Evolutionary conservation across 176 grass and related monocot genomes (phyloP).

Genomic region (Panicum miliaceum): DNA sequence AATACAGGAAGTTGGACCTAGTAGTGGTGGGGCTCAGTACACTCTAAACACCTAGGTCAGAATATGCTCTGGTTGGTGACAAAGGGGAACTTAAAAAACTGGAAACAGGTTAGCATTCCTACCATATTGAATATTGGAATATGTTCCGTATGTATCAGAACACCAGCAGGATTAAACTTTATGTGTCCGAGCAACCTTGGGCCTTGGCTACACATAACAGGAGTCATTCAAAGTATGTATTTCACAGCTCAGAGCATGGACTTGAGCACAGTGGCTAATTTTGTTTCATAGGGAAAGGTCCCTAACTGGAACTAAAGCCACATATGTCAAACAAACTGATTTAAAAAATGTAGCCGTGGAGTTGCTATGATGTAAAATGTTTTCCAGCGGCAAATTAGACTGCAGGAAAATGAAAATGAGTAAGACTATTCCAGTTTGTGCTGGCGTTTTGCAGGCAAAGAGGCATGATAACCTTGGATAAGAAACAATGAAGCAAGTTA

Average conservation of each 20-base stretch:
- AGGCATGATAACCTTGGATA: neutral
- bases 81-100: neutral
- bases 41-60: neutral
- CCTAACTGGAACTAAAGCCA: constrained; percentile 4
- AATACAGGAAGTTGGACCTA: constrained; percentile 17
- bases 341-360: neutral
- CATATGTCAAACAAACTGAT: neutral
- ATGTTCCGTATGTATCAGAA: constrained; percentile 8
- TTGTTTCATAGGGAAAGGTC: constrained; percentile 4
- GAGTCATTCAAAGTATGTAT: neutral
- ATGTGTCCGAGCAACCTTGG: neutral
- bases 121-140: constrained; percentile 1
- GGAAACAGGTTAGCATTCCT: neutral
- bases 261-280: neutral
- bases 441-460: constrained; percentile 1
- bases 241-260: neutral
- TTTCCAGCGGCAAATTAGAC: neutral
- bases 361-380: neutral
- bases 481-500: neutral
- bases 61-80: neutral
- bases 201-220: neutral
- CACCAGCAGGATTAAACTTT: neutral
- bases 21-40: constrained; percentile 4
- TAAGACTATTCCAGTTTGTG: neutral
- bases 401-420: neutral